Conservation (phyloP, 2,329 filamentous ascomycete genomes). For the Lojkania enalia region DNA sequence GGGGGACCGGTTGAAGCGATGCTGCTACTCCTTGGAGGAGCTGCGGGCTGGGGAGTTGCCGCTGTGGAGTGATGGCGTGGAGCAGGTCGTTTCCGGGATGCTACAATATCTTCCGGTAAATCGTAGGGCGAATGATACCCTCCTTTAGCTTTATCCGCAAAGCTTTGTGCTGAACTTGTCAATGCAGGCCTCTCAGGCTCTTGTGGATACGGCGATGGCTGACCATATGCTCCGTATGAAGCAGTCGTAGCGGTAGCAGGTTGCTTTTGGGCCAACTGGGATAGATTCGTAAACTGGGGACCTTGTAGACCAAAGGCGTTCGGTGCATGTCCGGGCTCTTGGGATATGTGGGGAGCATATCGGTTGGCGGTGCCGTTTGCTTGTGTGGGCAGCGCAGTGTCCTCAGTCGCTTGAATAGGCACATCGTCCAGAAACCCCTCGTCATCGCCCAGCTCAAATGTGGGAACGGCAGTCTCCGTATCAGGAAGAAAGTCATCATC, state of each 20-base stretch:
- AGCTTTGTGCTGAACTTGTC: constrained; percentile 68
- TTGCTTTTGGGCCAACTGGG: constrained; percentile 39
- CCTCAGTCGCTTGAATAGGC: constrained; percentile 44
- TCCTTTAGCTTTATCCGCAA: constrained; percentile 85
- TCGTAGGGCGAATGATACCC: constrained; percentile 96
- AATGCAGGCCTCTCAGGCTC: constrained; percentile 53
- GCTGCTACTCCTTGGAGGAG: constrained; percentile 66
- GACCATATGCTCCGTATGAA: constrained; percentile 37
- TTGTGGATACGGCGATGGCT: constrained; percentile 28
- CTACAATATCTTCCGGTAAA: constrained; percentile 84
- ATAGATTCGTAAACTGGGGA: constrained; percentile 53
- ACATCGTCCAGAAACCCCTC: constrained; percentile 82
- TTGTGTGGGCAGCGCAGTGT: constrained; percentile 24
- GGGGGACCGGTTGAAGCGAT: constrained; percentile 42
- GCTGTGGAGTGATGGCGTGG: constrained; percentile 32
- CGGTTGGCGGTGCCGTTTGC: constrained; percentile 25
- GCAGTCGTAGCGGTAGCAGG: constrained; percentile 21
- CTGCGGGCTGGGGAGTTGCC: constrained; percentile 57
- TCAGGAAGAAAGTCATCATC: constrained; percentile 73
- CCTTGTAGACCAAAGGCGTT: constrained; percentile 57
- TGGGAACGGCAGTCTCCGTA: constrained; percentile 48
- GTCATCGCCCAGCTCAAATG: constrained; percentile 78
- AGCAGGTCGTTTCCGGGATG: constrained; percentile 62
- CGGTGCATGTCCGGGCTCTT: constrained; percentile 27
- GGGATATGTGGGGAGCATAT: constrained; percentile 44